Evolutionary conservation across 2,329 filamentous ascomycete species (phyloP), one percentile per base, ranked within the genome.

Genomic region (Colletotrichum shisoi): DNA sequence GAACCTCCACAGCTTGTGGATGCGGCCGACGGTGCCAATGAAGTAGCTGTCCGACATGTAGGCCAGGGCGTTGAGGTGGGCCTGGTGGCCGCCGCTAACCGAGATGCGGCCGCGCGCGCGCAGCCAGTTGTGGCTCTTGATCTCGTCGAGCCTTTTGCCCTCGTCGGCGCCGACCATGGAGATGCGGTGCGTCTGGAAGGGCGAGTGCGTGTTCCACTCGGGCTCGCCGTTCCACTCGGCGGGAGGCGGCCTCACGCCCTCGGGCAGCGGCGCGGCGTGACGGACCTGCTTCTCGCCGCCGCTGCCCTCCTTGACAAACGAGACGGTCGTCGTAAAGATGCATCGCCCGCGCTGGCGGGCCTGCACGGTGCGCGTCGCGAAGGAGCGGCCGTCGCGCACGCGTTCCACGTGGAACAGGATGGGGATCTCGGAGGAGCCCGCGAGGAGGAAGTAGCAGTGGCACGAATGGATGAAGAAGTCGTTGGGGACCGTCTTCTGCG

Each of bases 401-500:
- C 92, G 87, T 81, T 98, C 95, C 53, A 99, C 95, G 76, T 97
- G 92, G 81, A 97, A 98, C 69, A 97, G 85, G 71, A 98, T 91
- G 39, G 95, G 94, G 19, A 95, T 90, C 68, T 91, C 87, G 13
- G 88, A 85, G 74, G 94, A 91, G 34, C 95, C 95, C 4, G 94
- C 94, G 2, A 98, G 88, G 40, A 99, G 89, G 78, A 99, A 99
- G 83, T 98, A 99, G 86, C 95, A 98, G 85, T 99, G 95, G 91
- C 96, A 97, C 75, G 91, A 94, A 83, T 99, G 95, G 57, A 95
- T 88, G 67, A 89, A 86, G 79, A 97, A 97, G 76, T 91, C 84
- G 31, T 83, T 77, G 0, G 91, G 90, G 2, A 99, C 92, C 9
- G 95, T 99, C 75, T 89, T 87, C 78, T 97, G 93, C 27, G 93